Evolutionary conservation across 2,329 filamentous ascomycete species (phyloP), one percentile per base, ranked within the genome.

Genomic region (Tolypocladium endophyticum): DNA sequence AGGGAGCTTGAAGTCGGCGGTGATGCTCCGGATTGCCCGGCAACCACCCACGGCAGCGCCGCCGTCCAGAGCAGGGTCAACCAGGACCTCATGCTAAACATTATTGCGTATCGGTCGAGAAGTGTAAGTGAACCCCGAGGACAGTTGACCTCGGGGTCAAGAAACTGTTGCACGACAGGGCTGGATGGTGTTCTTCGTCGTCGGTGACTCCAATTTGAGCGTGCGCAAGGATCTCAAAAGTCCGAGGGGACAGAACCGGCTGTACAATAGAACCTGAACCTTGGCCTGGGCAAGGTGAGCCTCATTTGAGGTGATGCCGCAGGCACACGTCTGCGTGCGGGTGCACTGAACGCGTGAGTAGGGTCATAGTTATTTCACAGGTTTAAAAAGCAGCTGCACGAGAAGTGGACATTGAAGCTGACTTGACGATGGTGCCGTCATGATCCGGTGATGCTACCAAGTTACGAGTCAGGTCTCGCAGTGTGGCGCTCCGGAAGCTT

Each of bases 31-130:
- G 14, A 25, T 16, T 50, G 25, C 16, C 47, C 47, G 6, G 18
- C 23, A 18, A 5, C 20, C 57, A 67, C 86, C 64, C 25, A 20
- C 16, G 47, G 47, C 25, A 50, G 25, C 25, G 47, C 47, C 47
- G 47, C 47, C 25, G 47, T 16, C 6, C 25, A 50, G 25, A 50
- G 47, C 14, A 50, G 25, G 25, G 25, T 50, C 3, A 50, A 30
- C 9, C 47, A 5, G 25, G 20, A 7, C 25, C 25, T 30, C 25
- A 50, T 50, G 6, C 25, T 25, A 11, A 16, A 9, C 7, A n/a
- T 18, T 47, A 11, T 25, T 4, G 43, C 20, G 12, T 23, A 4
- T 23, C 11, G 14, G 4, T 1, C 28, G n/a, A 36, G 11, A 36
- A 36, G 1, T 4, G 14, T 28, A 28, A 4, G 9, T 47, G 12